Conservation (phyloP, 768 basidiomycete genomes). For the Termitomyces bulborhizus region DNA sequence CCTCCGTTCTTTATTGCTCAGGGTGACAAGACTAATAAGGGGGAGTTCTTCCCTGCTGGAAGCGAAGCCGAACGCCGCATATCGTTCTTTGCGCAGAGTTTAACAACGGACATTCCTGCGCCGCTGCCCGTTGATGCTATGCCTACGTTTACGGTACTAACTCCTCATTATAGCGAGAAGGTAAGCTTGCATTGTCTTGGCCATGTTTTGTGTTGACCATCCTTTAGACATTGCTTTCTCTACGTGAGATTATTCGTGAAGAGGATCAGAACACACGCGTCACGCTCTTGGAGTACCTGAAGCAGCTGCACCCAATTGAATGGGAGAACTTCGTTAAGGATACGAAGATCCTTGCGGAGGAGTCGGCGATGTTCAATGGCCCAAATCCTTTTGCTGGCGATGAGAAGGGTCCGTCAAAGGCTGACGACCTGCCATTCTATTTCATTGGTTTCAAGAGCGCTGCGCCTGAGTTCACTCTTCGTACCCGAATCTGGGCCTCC, state of each 20-base stretch:
- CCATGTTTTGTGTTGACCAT: neutral
- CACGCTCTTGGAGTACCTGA: conserved; percentile 95
- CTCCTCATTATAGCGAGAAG: conserved; percentile 99
- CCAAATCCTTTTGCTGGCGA: conserved; percentile 57
- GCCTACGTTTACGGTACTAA: conserved; percentile 98
- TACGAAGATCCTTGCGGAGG: conserved; percentile 97
- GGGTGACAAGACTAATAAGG: conserved; percentile 71
- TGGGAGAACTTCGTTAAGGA: conserved; percentile 99
- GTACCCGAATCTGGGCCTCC: conserved; percentile 99
- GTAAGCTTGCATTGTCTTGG: conserved; percentile 27
- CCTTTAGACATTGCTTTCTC: conserved; percentile 79
- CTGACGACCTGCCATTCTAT: conserved; percentile 94
- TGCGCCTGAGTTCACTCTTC: conserved; percentile 95
- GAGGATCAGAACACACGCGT: conserved; percentile 97
- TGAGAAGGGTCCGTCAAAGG: conserved; percentile 81
- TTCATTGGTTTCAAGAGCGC: conserved; percentile 99
- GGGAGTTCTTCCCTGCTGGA: conserved; percentile 89
- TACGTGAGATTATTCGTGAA: conserved; percentile 97
- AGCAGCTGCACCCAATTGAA: conserved; percentile 95
- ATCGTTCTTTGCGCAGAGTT: conserved; percentile 97
- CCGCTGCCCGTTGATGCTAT: conserved; percentile 97
- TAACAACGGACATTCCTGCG: conserved; percentile 92
- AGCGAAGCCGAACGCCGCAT: conserved; percentile 97
- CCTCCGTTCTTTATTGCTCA: conserved; percentile 99
- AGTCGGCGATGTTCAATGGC: conserved; percentile 82